A percentile compares a stretch with the other conserved stretches of the same genome.
These are phyloP conservation scores for Trichoderma sp. DNA, from an alignment of 2,329 filamentous ascomycete genomes.

Conservation along the genomic window DNA sequence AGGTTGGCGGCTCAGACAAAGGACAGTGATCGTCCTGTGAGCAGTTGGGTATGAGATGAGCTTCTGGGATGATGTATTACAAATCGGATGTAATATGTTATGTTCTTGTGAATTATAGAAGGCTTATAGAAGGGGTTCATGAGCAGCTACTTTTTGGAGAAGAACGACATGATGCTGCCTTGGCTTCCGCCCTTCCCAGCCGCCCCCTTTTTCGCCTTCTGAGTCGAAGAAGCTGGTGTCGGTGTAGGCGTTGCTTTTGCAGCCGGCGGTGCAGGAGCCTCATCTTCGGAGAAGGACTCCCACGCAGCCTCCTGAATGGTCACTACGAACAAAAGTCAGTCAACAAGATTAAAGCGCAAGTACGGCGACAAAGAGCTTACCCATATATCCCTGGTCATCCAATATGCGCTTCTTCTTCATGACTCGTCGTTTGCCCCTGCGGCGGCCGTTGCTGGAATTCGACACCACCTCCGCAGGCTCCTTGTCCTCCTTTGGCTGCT, in stretches of 20 bases:
- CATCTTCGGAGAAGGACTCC: slow-evolving; percentile 94
- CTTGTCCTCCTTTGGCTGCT: slow-evolving; percentile 41
- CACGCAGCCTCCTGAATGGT: slow-evolving; percentile 82
- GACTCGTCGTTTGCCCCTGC: slow-evolving; percentile 75
- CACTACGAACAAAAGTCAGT: slow-evolving; percentile 55
- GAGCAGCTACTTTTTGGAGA: slow-evolving; percentile 71
- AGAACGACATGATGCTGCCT: slow-evolving; percentile 91
- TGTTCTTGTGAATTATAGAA: background rate
- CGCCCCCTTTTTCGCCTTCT: slow-evolving; percentile 56
- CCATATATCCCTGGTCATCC: slow-evolving; percentile 87
- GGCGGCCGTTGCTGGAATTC: slow-evolving; percentile 60
- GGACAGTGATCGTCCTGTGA: slow-evolving; percentile 10
- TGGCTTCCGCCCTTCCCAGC: slow-evolving; percentile 58
- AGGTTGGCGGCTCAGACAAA: slow-evolving; percentile 11
- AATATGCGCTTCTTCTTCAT: slow-evolving; percentile 86
- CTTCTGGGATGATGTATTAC: background rate
- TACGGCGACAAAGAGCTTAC: slow-evolving; percentile 53
- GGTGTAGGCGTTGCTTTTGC: slow-evolving; percentile 57
- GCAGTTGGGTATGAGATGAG: slow-evolving; percentile 9
- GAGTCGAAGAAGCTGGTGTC: slow-evolving; percentile 50
- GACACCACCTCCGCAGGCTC: slow-evolving; percentile 57
- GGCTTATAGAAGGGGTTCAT: background rate
- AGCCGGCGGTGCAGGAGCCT: slow-evolving; percentile 54
- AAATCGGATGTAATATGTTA: too few species aligned
- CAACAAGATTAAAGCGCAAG: background rate